phyloP scores from a whole-genome alignment of 495 filamentous ascomycete genomes.

The Cercophora samala region DNA sequence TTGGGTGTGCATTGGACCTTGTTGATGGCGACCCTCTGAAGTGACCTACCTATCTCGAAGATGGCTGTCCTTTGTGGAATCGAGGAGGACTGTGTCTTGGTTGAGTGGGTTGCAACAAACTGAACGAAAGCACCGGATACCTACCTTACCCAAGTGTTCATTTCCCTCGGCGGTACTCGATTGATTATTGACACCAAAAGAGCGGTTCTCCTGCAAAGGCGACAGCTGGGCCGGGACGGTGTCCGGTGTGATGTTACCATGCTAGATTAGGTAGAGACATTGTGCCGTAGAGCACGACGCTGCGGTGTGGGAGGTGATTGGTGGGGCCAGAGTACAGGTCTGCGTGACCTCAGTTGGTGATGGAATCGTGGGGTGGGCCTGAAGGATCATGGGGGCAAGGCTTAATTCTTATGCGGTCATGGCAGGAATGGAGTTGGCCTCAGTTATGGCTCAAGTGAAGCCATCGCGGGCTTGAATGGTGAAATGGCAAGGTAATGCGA shows the following conservation, averaged over 20 bases:
- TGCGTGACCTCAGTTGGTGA: neutral
- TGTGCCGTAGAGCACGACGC: neutral
- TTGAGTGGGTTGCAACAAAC: neutral
- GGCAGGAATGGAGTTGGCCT: too few species aligned
- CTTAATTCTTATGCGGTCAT: neutral
- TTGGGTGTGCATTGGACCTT: too few species aligned
- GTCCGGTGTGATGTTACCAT: neutral
- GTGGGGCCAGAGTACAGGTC: too few species aligned
- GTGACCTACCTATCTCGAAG: too few species aligned
- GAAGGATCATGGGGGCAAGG: neutral
- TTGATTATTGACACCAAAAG: neutral
- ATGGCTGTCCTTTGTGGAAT: too few species aligned
- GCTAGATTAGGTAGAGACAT: neutral
- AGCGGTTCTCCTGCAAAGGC: neutral
- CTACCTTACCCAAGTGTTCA: neutral
- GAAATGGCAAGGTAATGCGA: neutral
- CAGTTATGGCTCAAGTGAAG: neutral
- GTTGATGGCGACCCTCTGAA: too few species aligned
- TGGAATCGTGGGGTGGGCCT: neutral
- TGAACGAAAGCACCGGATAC: neutral
- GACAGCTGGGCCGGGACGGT: neutral
- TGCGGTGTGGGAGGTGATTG: neutral
- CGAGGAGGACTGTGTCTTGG: too few species aligned
- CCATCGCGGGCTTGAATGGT: neutral
- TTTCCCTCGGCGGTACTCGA: neutral